These are phyloP conservation scores for Dalbergia cochinchinensis DNA, from an alignment of 306 rosid species.

Conservation along the genomic window DNA sequence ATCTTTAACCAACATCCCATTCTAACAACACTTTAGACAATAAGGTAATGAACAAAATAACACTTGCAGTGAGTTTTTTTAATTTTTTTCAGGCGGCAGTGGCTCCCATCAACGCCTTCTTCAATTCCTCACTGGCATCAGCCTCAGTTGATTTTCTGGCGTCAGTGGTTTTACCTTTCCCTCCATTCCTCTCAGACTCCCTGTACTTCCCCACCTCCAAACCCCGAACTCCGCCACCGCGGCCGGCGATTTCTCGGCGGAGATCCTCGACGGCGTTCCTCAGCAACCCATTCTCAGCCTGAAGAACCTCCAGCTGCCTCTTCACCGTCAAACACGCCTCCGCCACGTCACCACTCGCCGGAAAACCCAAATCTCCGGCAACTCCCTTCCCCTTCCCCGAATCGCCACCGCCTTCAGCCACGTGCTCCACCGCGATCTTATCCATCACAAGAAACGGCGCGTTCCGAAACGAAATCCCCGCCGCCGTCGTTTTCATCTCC, in stretches of 20 bases:
- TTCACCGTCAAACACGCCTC: constrained; percentile 69
- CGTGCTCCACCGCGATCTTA: constrained; percentile 88
- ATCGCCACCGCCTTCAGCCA: constrained; percentile 59
- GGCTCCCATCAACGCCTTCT: constrained; percentile 61
- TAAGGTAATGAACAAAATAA: neutral
- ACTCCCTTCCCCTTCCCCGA: constrained; percentile 40
- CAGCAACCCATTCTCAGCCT: constrained; percentile 71
- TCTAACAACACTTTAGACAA: constrained; percentile 18
- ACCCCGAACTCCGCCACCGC: constrained; percentile 1
- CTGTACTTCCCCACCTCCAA: constrained; percentile 48
- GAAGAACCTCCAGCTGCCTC: constrained; percentile 74
- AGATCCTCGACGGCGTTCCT: constrained; percentile 83
- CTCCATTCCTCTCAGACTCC: constrained; percentile 51
- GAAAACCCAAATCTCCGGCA: constrained; percentile 21
- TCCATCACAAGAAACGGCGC: constrained; percentile 87
- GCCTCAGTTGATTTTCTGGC: constrained; percentile 51
- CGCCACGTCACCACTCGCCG: constrained; percentile 58
- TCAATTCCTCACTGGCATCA: constrained; percentile 59
- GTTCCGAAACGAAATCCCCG: constrained; percentile 60
- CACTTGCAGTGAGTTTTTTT: neutral
- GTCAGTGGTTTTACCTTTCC: constrained; percentile 48
- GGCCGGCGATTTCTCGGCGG: constrained; percentile 62
- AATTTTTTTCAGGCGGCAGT: neutral
- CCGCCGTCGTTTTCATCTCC: constrained; percentile 51
- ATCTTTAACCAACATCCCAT: neutral